Conservation (phyloP, 2,329 filamentous ascomycete species). For the Cytospora piceae region DNA sequence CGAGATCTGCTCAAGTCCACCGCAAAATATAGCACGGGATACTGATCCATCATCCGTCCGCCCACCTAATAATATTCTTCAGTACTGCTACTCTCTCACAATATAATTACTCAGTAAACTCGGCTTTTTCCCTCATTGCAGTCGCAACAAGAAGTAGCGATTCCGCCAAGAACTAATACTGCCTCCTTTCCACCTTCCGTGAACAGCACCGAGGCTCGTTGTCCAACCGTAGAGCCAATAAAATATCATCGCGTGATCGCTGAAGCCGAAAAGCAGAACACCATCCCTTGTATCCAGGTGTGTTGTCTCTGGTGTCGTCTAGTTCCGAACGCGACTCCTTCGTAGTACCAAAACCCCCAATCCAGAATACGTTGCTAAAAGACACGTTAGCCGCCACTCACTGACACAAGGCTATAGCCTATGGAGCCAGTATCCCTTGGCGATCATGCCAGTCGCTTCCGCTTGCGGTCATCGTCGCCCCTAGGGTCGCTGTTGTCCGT, state of each 20-base stretch:
- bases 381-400: neutral
- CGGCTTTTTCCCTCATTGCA: conserved; percentile 9
- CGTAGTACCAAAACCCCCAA: neutral
- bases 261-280: neutral
- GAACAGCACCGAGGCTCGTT: neutral
- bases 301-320: neutral
- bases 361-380: neutral
- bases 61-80: neutral
- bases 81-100: conserved; percentile 16
- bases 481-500: conserved; percentile 57
- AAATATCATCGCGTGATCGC: neutral
- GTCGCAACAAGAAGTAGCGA: conserved; percentile 10
- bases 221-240: neutral
- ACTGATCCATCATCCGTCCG: neutral
- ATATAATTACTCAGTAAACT: conserved; percentile 18
- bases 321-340: neutral
- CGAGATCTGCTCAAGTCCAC: neutral
- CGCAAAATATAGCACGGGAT: neutral
- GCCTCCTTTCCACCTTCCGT: neutral
- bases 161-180: neutral
- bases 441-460: conserved; percentile 54
- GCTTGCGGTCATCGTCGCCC: conserved; percentile 63
- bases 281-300: neutral
- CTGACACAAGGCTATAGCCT: neutral
- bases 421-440: too few relatives aligned